Evolutionary conservation across 78 protist genomes (phyloP).

Genomic region (Tieghemostelium lacteum): DNA sequence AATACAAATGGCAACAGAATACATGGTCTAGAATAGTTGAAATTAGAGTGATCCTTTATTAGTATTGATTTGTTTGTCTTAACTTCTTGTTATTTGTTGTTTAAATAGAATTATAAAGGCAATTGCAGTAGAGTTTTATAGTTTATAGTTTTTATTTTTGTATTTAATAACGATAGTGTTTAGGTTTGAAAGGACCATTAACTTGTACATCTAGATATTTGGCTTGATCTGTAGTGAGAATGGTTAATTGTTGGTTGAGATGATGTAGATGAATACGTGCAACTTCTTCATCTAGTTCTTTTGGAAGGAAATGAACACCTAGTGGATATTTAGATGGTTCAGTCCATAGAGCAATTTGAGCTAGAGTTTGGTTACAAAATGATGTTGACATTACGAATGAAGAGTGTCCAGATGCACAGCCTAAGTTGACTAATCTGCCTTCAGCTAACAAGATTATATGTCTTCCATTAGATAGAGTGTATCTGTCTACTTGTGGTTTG

Average conservation of each 20-base stretch:
- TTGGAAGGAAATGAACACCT: slow-evolving; percentile 95
- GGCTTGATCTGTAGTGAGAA: slow-evolving; percentile 90
- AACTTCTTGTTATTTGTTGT: too few relatives aligned
- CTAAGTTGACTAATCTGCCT: slow-evolving; percentile 98
- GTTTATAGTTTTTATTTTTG: neutral
- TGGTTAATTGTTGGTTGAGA: slow-evolving; percentile 93
- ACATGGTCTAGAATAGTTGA: too few relatives aligned
- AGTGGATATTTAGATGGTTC: slow-evolving; percentile 60
- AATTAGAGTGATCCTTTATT: too few relatives aligned
- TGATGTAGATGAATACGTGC: slow-evolving; percentile 95
- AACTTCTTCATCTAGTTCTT: slow-evolving; percentile 97
- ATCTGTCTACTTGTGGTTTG: slow-evolving; percentile 98
- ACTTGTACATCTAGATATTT: slow-evolving; percentile 87
- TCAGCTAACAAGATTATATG: slow-evolving; percentile 96
- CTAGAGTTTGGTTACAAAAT: slow-evolving; percentile 98
- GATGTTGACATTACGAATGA: slow-evolving; percentile 98
- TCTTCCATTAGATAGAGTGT: slow-evolving; percentile 82
- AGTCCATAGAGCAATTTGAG: slow-evolving; percentile 96
- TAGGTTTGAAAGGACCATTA: slow-evolving; percentile 92
- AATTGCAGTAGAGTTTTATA: too few relatives aligned
- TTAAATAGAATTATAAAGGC: too few relatives aligned
- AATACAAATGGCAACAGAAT: too few relatives aligned
- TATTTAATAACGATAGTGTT: slow-evolving; percentile 88
- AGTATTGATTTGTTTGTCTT: too few relatives aligned
- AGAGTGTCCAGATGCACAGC: slow-evolving; percentile 99